Base-by-base conservation (phyloP, 176 grass and related monocot species). In the Zizania latifolia region DNA sequence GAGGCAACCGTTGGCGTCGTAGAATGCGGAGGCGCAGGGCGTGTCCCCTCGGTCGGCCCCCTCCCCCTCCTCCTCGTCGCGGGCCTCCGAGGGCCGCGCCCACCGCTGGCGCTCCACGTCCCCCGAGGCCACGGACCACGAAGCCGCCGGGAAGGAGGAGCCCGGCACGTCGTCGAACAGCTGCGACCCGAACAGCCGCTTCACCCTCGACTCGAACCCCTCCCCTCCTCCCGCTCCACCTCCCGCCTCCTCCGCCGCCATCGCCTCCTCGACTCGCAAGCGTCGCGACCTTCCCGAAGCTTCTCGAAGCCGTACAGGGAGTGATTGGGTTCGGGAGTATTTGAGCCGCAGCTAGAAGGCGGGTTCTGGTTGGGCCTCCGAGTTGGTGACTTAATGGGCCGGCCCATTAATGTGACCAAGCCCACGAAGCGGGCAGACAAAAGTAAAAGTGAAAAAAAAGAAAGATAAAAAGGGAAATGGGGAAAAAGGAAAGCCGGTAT, bases 131-230 rank as follows among this genome's bases (percentile, higher is more conserved):
- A 99, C 92, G 21, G 89, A 94, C 96, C 96, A 99, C 0, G 89
- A 87, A 3, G 86, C 83, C 30, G 41, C 74, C 35, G 87, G 84
- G 77, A 99, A 95, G 87, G 91, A 84, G 58, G 51, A 86, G 15
- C 17, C 81, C 23, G 87, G 92, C 4, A 99, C 92, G 17, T 48
- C 80, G 40, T 87, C 92, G 77, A 90, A 90, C 79, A 99, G 92
- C 59, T 78, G 57, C 14, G 96, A 88, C 36, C 92, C 96, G 69
- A 99, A 99, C 9, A 99, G 85, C 22, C 96, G 85, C 89, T 99
- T 99, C 79, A 95, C 92, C 51, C 96, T 82, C 62, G 65, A 63
- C 82, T 99, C 85, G 79, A 99, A 99, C 64, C 79, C 76, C 66
- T 93, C 90, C 36, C 80, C 83, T 48, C 59, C 72, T 0, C 54